Evolutionary conservation across 225 moss, liverwort and hornwort genomes (phyloP).

Genomic region (Polytrichum formosum): DNA sequence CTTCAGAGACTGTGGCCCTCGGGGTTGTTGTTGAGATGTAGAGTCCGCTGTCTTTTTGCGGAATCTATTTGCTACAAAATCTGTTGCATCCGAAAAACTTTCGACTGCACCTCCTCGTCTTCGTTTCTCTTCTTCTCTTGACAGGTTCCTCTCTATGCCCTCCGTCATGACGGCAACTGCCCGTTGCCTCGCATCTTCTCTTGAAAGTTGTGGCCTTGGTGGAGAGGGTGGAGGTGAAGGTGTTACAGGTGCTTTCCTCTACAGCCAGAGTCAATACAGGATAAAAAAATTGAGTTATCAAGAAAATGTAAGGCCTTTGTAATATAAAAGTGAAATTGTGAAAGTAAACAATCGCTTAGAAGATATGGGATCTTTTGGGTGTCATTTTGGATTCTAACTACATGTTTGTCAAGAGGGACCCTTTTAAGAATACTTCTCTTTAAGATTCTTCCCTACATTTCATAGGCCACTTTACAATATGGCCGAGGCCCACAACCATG

Average conservation of each 20-base stretch:
- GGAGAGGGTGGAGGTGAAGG: slow-evolving; percentile 21
- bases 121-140: slow-evolving; percentile 50
- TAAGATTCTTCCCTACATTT: not conserved
- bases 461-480: not conserved
- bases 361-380: too few species aligned
- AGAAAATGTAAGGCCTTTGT: not conserved
- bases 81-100: slow-evolving; percentile 45
- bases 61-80: slow-evolving; percentile 49
- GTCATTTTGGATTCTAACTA: too few species aligned
- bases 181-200: slow-evolving; percentile 59
- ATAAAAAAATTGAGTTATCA: not conserved
- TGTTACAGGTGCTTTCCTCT: slow-evolving; percentile 11
- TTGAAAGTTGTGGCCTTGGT: slow-evolving; percentile 41
- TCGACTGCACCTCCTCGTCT: slow-evolving; percentile 44
- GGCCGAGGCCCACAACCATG: too few species aligned
- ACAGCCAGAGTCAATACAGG: not conserved
- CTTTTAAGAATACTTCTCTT: not conserved
- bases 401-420: too few species aligned
- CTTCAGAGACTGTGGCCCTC: slow-evolving; percentile 39
- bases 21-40: slow-evolving; percentile 35
- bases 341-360: too few species aligned
- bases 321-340: too few species aligned
- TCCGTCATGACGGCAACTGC: slow-evolving; percentile 59
- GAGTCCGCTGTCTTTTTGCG: slow-evolving; percentile 35
- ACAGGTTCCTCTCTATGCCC: slow-evolving; percentile 51